phyloP scores from a whole-genome alignment of 306 rosid genomes.

The Acacia confusa region DNA sequence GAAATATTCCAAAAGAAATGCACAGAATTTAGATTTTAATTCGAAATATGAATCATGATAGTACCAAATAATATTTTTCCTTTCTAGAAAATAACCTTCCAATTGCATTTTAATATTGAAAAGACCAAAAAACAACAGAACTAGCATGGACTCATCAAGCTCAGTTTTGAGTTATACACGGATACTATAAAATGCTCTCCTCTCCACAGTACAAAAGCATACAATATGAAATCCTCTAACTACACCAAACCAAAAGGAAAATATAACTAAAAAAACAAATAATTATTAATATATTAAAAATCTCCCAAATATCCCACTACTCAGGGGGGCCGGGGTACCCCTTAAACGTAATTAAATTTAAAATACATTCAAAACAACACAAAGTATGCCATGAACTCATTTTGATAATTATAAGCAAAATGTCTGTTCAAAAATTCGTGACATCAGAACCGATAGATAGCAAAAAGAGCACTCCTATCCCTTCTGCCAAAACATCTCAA shows the following conservation, averaged over 20 bases:
- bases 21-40: neutral
- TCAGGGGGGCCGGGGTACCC: neutral
- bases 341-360: neutral
- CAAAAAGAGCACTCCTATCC: too few relatives aligned
- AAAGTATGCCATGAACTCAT: neutral
- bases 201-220: neutral
- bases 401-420: neutral
- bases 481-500: constrained; percentile 9
- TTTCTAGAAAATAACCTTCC: neutral
- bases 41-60: neutral
- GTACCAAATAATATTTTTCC: neutral
- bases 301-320: neutral
- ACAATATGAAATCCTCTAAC: neutral
- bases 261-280: neutral
- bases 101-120: neutral
- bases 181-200: neutral
- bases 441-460: too few relatives aligned
- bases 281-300: neutral
- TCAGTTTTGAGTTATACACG: neutral
- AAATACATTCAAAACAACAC: neutral
- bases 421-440: too few relatives aligned
- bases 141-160: neutral
- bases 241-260: neutral
- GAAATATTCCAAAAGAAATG: neutral
- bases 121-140: neutral